phyloP scores from a whole-genome alignment of 768 basidiomycete species.

The Lactarius sanguifluus region DNA sequence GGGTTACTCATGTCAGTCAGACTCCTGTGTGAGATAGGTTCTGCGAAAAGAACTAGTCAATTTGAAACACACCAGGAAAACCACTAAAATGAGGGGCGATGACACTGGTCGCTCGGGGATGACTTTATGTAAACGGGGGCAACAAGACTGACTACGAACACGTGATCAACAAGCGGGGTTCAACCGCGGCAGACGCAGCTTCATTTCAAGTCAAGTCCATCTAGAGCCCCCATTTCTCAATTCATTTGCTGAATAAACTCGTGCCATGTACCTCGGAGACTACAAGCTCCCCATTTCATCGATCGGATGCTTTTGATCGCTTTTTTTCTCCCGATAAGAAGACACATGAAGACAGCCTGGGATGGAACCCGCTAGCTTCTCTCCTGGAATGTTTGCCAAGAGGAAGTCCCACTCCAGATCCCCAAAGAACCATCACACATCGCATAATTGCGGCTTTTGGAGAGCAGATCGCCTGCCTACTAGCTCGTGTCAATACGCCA shows the following conservation, averaged over 20 bases:
- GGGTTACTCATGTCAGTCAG: constrained; percentile 21
- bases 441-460: neutral
- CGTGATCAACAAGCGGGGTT: too few species aligned
- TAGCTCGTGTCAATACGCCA: neutral
- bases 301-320: too few species aligned
- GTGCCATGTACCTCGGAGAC: neutral
- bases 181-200: too few species aligned
- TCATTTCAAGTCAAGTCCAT: too few species aligned
- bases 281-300: neutral
- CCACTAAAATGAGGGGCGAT: constrained; percentile 14
- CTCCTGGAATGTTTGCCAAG: neutral
- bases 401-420: neutral
- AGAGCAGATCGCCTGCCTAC: neutral
- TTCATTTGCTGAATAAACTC: too few species aligned
- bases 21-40: neutral
- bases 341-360: too few species aligned
- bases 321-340: neutral
- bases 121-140: constrained; percentile 14
- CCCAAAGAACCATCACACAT: neutral
- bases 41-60: constrained; percentile 22
- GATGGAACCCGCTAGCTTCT: neutral
- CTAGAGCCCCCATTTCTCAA: too few species aligned
- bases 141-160: too few species aligned
- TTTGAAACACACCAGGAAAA: constrained; percentile 2
- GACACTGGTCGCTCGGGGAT: constrained; percentile 15